Conservation (phyloP, 192 early-diverging fungal species). For the Chytriomyces sp. region DNA sequence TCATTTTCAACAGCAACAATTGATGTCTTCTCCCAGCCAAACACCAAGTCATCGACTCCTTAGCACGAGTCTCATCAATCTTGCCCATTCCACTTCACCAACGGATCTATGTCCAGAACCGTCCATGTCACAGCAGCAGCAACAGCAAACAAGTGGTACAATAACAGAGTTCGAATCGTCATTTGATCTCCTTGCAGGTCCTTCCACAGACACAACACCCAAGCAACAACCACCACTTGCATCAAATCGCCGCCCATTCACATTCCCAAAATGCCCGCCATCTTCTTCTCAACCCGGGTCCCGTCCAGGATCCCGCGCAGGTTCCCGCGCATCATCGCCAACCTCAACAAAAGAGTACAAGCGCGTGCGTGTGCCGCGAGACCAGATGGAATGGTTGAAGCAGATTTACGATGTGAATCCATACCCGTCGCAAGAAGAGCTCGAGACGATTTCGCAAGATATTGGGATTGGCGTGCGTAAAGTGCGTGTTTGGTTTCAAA, state of each 20-base stretch:
- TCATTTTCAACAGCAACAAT: not conserved
- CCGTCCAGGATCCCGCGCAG: not conserved
- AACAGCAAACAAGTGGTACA: not conserved
- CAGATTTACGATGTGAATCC: slow-evolving; percentile 14
- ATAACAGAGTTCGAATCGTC: not conserved
- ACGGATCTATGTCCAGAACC: not conserved
- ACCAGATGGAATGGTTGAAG: slow-evolving; percentile 27
- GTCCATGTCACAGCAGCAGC: not conserved
- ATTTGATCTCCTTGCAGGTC: not conserved
- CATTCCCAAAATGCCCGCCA: not conserved
- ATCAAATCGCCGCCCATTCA: not conserved
- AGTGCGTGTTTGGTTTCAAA: slow-evolving; percentile 67
- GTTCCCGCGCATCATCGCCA: not conserved
- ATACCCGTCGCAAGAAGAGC: not conserved
- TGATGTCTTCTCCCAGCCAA: not conserved
- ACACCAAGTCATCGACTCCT: not conserved
- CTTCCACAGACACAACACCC: not conserved
- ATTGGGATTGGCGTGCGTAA: slow-evolving; percentile 12
- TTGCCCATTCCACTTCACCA: not conserved
- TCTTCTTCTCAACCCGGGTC: not conserved
- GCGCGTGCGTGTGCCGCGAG: slow-evolving; percentile 16
- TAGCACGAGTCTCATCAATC: not conserved
- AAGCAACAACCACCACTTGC: not conserved
- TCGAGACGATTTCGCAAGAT: not conserved
- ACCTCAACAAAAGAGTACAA: not conserved